A percentile compares a stretch with the other conserved stretches of the same genome.
These are phyloP conservation scores for Ustilago trichophora DNA, from an alignment of 1,284 basidiomycete genomes.

Conservation along the genomic window DNA sequence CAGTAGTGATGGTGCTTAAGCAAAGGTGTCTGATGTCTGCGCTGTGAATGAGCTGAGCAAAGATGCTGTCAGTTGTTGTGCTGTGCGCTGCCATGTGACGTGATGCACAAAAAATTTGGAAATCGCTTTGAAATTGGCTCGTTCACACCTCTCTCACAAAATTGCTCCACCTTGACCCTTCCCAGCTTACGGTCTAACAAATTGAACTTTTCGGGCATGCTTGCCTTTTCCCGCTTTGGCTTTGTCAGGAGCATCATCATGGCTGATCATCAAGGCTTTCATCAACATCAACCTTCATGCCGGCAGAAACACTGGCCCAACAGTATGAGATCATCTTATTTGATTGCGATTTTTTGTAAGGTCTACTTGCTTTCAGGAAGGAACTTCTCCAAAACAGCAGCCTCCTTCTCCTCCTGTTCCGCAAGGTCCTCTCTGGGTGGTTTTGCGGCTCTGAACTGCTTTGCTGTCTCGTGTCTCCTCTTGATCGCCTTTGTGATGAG, in stretches of 20 bases:
- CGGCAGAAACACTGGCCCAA: too few species aligned
- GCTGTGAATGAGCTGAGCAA: conserved; percentile 1
- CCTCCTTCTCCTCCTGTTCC: conserved; percentile 55
- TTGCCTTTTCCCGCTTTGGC: too few species aligned
- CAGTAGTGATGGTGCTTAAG: conserved; percentile 1
- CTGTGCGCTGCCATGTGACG: conserved; percentile 25
- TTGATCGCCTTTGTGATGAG: conserved; percentile 53
- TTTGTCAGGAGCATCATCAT: too few species aligned
- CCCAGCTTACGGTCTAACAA: conserved; percentile 3
- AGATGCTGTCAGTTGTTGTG: background rate
- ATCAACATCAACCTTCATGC: too few species aligned
- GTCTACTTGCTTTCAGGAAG: conserved; percentile 33
- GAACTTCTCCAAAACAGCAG: conserved; percentile 39
- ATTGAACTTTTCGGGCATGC: background rate
- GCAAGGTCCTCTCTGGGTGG: conserved; percentile 55
- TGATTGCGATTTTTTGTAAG: too few species aligned
- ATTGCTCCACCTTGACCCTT: conserved; percentile 7
- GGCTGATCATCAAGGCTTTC: too few species aligned
- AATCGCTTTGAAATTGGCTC: conserved; percentile 17
- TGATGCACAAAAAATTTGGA: conserved; percentile 2
- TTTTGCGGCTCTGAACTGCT: conserved; percentile 48
- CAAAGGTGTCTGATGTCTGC: too few species aligned
- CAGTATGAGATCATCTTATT: too few species aligned
- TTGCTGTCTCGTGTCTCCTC: conserved; percentile 45
- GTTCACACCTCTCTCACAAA: conserved; percentile 1